These are phyloP conservation scores for Bryopsis sp. DNA, from an alignment of 139 green algal species.

Conservation along the genomic window DNA sequence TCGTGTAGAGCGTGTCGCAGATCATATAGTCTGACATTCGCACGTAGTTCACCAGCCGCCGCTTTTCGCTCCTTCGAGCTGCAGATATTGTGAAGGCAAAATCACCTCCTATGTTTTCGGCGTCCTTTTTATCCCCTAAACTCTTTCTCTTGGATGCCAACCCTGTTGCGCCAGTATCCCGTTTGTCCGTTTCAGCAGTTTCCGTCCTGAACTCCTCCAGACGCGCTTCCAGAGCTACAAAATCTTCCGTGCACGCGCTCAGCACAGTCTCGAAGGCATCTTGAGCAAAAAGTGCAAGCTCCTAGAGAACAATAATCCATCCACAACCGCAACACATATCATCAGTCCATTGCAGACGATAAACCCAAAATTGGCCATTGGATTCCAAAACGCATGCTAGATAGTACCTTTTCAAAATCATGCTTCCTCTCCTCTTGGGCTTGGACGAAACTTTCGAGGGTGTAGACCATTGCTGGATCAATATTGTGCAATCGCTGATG, in stretches of 20 bases:
- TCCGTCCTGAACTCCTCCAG: conserved; percentile 32
- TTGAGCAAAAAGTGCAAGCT: conserved; percentile 37
- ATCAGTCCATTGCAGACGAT: conserved; percentile 1
- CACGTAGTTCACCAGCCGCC: conserved; percentile 60
- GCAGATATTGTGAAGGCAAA: conserved; percentile 69
- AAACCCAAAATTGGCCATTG: neutral
- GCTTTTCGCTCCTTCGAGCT: conserved; percentile 57
- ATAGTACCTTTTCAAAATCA: neutral
- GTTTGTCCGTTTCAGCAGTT: neutral
- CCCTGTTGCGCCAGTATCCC: neutral
- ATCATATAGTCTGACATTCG: conserved; percentile 70
- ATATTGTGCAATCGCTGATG: conserved; percentile 51
- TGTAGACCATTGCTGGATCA: conserved; percentile 24
- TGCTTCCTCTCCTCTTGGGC: neutral
- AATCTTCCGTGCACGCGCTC: conserved; percentile 42
- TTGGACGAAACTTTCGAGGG: neutral
- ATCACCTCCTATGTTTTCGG: conserved; percentile 28
- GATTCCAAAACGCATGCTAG: neutral
- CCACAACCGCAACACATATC: neutral
- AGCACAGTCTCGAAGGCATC: conserved; percentile 36
- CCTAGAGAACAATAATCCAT: neutral
- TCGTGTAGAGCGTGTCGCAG: conserved; percentile 55
- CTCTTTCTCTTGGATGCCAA: neutral
- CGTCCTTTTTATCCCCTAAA: neutral
- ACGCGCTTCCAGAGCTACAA: conserved; percentile 49